Evolutionary conservation across 305 asterid species (phyloP), one percentile per base, ranked within the genome.

Genomic region (Solanum chacoense): DNA sequence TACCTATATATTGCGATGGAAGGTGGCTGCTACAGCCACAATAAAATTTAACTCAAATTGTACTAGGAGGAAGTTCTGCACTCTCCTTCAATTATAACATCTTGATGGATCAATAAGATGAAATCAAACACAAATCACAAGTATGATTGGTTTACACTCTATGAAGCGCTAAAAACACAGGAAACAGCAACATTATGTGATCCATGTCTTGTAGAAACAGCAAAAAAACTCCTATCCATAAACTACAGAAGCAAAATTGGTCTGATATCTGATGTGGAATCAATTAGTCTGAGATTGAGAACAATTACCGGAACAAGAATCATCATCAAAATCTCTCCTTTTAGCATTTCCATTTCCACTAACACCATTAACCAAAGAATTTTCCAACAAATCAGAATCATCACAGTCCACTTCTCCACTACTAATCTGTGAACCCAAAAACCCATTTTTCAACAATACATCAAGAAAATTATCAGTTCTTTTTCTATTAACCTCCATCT

Each of bases 401-500:
- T 89, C 89, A 36, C 85, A 59, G 42, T 73, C 91, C 84, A 50
- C 63, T 87, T 77, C 42, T 29, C 16, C 87, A 75, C 8, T 85
- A 40, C 37, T 73, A 88, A 31, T 85, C 71, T 6, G 90, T 81
- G 38, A 40, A 67, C 90, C 88, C 7, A 81, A 80, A 91, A 94
- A 97, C 24, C 96, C 96, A 74, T 92, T 92, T 72, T 91, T 94
- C 86, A 90, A 69, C 91, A 98, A 89, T 71, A 92, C 93, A 75
- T 88, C 90, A 84, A 69, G 83, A 77, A 98, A 98, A 87, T 29
- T 63, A 91, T 95, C 98, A 35, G 97, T 92, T 83, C 99, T 92
- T 77, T 88, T 94, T 94, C 95, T 93, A 90, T 98, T 96, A 81
- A 93, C 91, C 89, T 87, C 95, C 99, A 98, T 96, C 89, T 96